Percentiles rank a stretch among this genome's conserved stretches.
Evolutionary conservation across 495 filamentous ascomycete genomes (phyloP).

Genomic region (Lineolata rhizophorae): DNA sequence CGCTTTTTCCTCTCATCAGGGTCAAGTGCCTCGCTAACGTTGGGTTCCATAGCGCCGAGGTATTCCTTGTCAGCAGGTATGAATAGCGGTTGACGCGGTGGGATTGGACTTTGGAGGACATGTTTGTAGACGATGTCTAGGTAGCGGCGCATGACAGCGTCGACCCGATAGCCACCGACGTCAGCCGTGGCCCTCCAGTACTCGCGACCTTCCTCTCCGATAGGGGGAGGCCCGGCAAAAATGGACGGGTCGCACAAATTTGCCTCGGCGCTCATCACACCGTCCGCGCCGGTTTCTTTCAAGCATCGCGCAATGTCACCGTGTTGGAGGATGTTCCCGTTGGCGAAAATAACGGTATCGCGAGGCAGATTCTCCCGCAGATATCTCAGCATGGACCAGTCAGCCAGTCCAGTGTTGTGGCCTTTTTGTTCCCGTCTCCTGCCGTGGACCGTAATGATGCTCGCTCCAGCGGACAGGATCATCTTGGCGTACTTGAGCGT

Average conservation of each 20-base stretch:
- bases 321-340: constrained; percentile 76
- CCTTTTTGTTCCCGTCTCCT: constrained; percentile 81
- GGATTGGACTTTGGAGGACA: constrained; percentile 38
- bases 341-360: constrained; percentile 87
- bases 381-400: constrained; percentile 69
- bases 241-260: constrained; percentile 80
- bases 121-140: constrained; percentile 69
- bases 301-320: constrained; percentile 65
- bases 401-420: constrained; percentile 81
- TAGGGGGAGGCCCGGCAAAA: constrained; percentile 43
- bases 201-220: constrained; percentile 42
- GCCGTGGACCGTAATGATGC: constrained; percentile 82
- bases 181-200: constrained; percentile 74
- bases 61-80: constrained; percentile 35
- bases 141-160: constrained; percentile 71
- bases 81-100: constrained; percentile 47
- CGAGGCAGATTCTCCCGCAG: constrained; percentile 63
- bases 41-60: not conserved
- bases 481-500: constrained; percentile 79
- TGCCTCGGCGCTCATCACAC: constrained; percentile 87
- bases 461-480: constrained; percentile 73
- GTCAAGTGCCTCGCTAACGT: not conserved
- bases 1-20: constrained; percentile 11
- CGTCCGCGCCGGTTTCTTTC: constrained; percentile 71
- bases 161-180: constrained; percentile 71